Percentiles rank a stretch among this genome's conserved stretches.
Conservation (phyloP, 768 basidiomycete species). For the Imleria badia region DNA sequence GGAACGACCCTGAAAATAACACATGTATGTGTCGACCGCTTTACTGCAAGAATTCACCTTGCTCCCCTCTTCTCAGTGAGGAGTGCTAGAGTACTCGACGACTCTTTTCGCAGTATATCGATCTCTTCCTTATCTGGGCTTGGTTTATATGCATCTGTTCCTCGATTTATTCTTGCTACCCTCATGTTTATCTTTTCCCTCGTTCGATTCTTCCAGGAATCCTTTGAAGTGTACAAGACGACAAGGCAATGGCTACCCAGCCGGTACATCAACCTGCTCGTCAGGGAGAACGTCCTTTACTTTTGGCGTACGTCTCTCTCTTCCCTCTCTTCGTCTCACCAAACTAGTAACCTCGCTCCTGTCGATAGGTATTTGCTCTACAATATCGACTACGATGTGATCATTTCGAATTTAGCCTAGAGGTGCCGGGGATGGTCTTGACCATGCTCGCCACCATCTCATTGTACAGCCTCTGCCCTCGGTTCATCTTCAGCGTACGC, state of each 20-base stretch:
- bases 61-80: not conserved
- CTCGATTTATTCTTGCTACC: not conserved
- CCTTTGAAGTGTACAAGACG: not conserved
- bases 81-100: not conserved
- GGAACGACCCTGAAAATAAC: not conserved
- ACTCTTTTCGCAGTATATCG: not conserved
- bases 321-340: not conserved
- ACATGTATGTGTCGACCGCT: not conserved
- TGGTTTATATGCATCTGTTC: not conserved
- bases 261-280: not conserved
- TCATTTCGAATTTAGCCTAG: too few relatives aligned
- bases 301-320: not conserved
- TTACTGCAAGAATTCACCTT: not conserved
- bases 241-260: not conserved
- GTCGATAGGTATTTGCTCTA: not conserved
- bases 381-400: not conserved
- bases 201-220: not conserved
- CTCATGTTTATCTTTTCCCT: not conserved
- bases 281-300: not conserved
- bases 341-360: not conserved
- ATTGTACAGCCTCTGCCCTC: not conserved
- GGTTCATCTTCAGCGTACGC: constrained; percentile 1
- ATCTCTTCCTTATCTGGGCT: not conserved
- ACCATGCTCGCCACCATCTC: not conserved
- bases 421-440: not conserved